phyloP scores from a whole-genome alignment of 2,329 filamentous ascomycete genomes.

The Geoglossum cookeanum region DNA sequence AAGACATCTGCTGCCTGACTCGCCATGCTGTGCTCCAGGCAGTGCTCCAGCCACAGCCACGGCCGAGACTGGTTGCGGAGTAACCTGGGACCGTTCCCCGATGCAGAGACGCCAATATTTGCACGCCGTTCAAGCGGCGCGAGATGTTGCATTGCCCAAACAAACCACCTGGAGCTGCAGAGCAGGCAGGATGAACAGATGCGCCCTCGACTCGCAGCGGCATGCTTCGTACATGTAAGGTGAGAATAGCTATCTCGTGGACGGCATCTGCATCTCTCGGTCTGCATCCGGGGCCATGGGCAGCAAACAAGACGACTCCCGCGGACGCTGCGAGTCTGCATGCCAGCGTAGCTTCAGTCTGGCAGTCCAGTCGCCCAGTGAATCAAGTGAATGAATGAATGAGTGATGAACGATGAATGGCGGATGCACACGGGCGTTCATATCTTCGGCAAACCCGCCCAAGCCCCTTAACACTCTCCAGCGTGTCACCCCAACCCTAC shows the following conservation, averaged over 20 bases:
- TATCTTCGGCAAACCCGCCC: background rate
- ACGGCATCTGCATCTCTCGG: background rate
- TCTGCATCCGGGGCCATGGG: background rate
- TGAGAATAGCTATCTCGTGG: background rate
- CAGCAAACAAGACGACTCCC: background rate
- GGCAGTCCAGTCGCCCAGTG: background rate
- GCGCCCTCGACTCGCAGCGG: background rate
- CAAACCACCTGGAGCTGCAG: background rate
- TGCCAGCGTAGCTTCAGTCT: background rate
- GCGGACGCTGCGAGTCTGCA: background rate
- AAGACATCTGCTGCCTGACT: background rate
- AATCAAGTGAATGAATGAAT: background rate
- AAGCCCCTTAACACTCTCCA: background rate
- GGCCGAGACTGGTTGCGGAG: background rate
- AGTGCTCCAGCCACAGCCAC: background rate
- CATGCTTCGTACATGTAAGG: background rate
- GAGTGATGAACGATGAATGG: background rate
- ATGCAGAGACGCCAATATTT: background rate
- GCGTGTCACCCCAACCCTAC: background rate
- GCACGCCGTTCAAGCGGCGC: background rate
- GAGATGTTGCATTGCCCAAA: slow-evolving; percentile 1
- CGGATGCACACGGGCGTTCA: background rate
- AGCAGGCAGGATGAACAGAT: background rate
- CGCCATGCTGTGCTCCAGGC: background rate
- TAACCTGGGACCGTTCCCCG: background rate